phyloP scores from a whole-genome alignment of 2,329 filamentous ascomycete species.

The Alternaria triticina region DNA sequence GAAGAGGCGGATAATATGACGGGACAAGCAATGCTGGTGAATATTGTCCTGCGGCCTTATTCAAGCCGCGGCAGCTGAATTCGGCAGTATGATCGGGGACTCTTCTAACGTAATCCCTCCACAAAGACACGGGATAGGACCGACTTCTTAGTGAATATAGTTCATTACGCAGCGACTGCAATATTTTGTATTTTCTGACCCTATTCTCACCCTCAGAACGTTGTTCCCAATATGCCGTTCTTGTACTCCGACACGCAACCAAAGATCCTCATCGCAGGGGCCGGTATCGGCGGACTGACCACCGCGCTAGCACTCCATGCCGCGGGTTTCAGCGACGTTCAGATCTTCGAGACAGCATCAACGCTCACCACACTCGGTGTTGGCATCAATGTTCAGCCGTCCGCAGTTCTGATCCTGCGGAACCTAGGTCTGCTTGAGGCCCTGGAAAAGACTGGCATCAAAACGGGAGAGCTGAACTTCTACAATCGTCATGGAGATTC shows the following conservation, averaged over 20 bases:
- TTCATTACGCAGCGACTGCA: not conserved
- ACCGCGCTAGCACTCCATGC: conserved; percentile 74
- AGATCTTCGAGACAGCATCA: conserved; percentile 52
- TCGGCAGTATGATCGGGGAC: conserved; percentile 6
- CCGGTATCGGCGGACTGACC: conserved; percentile 78
- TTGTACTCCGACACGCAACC: conserved; percentile 28
- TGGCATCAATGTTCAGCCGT: conserved; percentile 57
- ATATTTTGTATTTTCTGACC: not conserved
- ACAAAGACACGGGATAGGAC: not conserved
- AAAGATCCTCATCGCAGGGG: conserved; percentile 36
- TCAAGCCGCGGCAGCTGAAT: conserved; percentile 8
- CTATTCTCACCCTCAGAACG: not conserved
- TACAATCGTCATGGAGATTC: conserved; percentile 54
- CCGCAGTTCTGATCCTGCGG: conserved; percentile 53
- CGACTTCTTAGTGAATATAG: not conserved
- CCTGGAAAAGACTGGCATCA: conserved; percentile 50
- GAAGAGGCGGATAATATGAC: not conserved
- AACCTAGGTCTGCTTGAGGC: conserved; percentile 53
- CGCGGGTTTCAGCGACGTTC: conserved; percentile 62
- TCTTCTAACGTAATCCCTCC: not conserved
- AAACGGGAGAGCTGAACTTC: conserved; percentile 54
- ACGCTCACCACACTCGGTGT: conserved; percentile 54
- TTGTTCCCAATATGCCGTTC: conserved; percentile 16
- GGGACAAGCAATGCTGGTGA: not conserved
- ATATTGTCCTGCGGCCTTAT: not conserved